Conservation (phyloP, 2,329 filamentous ascomycete species). For the Cladosporium sphaerospermum region DNA sequence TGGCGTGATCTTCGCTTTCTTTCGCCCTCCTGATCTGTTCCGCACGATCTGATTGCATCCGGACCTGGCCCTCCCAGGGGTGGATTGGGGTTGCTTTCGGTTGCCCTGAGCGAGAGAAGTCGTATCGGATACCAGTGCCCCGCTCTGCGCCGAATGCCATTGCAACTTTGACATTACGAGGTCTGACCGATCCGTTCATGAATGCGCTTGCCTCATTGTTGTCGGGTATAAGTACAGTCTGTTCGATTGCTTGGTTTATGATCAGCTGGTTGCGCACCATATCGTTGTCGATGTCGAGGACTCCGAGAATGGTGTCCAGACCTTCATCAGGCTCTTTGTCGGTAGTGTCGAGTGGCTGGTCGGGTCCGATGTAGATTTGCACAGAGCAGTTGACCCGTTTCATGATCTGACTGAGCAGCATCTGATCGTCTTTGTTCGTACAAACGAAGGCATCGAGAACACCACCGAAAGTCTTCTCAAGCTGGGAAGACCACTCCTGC, state of each 20-base stretch:
- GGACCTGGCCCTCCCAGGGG: conserved; percentile 49
- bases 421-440: conserved; percentile 67
- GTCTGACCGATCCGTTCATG: conserved; percentile 56
- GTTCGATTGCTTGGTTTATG: conserved; percentile 76
- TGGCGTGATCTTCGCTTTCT: conserved; percentile 29
- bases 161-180: conserved; percentile 66
- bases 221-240: conserved; percentile 69
- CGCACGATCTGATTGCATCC: conserved; percentile 44
- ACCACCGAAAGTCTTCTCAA: conserved; percentile 71
- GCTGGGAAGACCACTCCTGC: conserved; percentile 72
- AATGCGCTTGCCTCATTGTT: conserved; percentile 60
- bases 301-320: conserved; percentile 72
- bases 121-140: conserved; percentile 56
- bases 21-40: conserved; percentile 36
- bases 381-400: conserved; percentile 47
- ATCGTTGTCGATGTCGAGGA: conserved; percentile 72
- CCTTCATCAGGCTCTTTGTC: conserved; percentile 66
- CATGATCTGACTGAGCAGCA: conserved; percentile 62
- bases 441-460: conserved; percentile 75
- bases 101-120: conserved; percentile 43
- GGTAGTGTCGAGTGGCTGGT: conserved; percentile 50
- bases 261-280: conserved; percentile 75
- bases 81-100: conserved; percentile 48
- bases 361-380: conserved; percentile 57
- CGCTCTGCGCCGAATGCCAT: conserved; percentile 59